Base-by-base conservation (phyloP, 2,329 filamentous ascomycete species). In the Fusarium brachygibbosum region DNA sequence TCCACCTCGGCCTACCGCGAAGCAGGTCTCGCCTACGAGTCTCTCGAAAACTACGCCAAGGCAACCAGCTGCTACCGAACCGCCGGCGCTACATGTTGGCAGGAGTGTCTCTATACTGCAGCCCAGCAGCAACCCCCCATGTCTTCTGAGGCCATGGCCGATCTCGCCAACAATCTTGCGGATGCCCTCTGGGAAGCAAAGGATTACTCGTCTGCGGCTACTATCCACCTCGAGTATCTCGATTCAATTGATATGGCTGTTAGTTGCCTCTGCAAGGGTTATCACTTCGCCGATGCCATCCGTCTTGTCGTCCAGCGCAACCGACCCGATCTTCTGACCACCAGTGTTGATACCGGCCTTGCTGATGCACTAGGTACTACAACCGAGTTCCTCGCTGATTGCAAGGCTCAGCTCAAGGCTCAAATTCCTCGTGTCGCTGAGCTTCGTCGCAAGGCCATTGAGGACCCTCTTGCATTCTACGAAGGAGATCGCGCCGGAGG, bases 311-410 rank as follows among this genome's bases (percentile, higher is more conserved):
- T 87, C 6, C 84, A 91, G 5, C 86, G 88, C 65, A 80, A 82
- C 3, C 86, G 88, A 17, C 80, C 87, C 0, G 83, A 88, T 1
- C 86, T 97, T 7, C 85, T 98, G 34, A 80, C 80, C 8, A 81
- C 86, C 0, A 87, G 92, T 55, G 85, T 99, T 16, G 95, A 99
- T 76, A 80, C 87, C 0, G 93, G 92, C 2, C 88, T 99, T 8
- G 87, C 90, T 6, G 95, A 98, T 60, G 90, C 92, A 3, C 90
- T 96, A 58, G 91, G 91, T 23, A 89, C 88, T 54, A 94, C 91
- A 74, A 97, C 94, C 1, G 96, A 98, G 77, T 90, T 98, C 63
- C 88, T 99, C 13, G 93, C 96, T 2, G 96, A 99, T 78, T 98
- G 95, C 87, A 93, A 93, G 78, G 85, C 85, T 0, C 96, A 99